Percentiles rank a stretch among this genome's conserved stretches.
These are phyloP conservation scores for Magnolia officinalis DNA, from an alignment of 164 flowering plant genomes.

Conservation along the genomic window DNA sequence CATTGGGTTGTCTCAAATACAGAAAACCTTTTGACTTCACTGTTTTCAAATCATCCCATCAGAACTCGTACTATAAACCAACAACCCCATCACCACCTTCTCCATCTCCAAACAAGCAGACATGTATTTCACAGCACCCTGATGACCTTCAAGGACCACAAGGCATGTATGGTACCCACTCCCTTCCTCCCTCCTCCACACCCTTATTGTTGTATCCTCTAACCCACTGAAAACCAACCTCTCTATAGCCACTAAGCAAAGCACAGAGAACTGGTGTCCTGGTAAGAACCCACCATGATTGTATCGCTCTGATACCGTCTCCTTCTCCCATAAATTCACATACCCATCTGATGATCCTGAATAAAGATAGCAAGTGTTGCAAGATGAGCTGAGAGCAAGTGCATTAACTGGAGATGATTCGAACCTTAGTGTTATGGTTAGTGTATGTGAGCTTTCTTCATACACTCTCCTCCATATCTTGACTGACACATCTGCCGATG, in stretches of 20 bases:
- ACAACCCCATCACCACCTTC: constrained; percentile 26
- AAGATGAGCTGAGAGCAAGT: constrained; percentile 21
- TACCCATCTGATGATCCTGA: constrained; percentile 43
- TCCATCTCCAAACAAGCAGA: constrained; percentile 41
- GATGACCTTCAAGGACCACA: constrained; percentile 42
- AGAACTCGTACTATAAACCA: constrained; percentile 42
- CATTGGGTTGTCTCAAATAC: too few relatives aligned
- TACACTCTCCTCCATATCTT: constrained; percentile 50
- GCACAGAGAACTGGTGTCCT: constrained; percentile 38
- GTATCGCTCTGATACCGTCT: constrained; percentile 29
- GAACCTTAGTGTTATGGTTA: constrained; percentile 40
- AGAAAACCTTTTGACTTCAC: too few relatives aligned
- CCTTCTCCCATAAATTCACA: constrained; percentile 39
- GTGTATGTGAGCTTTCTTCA: constrained; percentile 42
- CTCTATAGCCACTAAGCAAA: constrained; percentile 35
- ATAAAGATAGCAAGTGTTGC: constrained; percentile 24
- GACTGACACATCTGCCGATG: constrained; percentile 35
- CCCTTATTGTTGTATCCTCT: constrained; percentile 44
- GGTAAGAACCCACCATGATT: constrained; percentile 38
- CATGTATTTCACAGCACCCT: constrained; percentile 44
- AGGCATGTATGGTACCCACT: constrained; percentile 32
- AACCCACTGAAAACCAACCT: constrained; percentile 41
- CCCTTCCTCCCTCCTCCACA: constrained; percentile 51
- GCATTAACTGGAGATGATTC: constrained; percentile 42
- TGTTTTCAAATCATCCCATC: constrained; percentile 47